Conservation (phyloP, 305 asterid genomes). For the Rubia peregrina region DNA sequence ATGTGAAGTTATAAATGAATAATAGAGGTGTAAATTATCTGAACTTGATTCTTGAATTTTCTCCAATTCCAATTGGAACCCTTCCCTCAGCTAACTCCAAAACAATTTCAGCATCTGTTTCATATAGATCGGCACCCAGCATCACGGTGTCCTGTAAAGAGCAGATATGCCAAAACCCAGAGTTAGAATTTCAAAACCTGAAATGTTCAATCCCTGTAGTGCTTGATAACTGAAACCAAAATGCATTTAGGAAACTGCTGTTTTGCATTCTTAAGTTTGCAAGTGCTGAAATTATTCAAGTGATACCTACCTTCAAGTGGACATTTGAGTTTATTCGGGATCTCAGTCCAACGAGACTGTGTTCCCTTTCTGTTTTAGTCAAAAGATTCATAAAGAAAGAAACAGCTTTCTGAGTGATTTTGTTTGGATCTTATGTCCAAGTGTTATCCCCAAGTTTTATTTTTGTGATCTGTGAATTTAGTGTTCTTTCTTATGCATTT, state of each 20-base stretch:
- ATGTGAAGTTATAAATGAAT: slow-evolving; percentile 10
- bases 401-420: too few species aligned
- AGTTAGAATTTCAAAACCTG: neutral
- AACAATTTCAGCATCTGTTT: slow-evolving; percentile 75
- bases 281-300: neutral
- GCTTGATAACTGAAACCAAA: neutral
- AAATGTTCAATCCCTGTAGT: neutral
- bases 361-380: slow-evolving; percentile 29
- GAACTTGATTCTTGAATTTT: slow-evolving; percentile 84
- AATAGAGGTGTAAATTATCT: slow-evolving; percentile 9
- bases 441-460: too few species aligned
- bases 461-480: too few species aligned
- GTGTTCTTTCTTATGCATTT: too few species aligned
- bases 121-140: slow-evolving; percentile 91
- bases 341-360: slow-evolving; percentile 81
- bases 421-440: too few species aligned
- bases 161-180: neutral
- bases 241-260: neutral
- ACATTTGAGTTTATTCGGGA: slow-evolving; percentile 77
- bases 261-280: neutral
- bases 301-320: slow-evolving; percentile 56
- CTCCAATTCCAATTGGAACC: slow-evolving; percentile 90
- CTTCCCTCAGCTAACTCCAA: slow-evolving; percentile 63
- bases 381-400: too few species aligned
- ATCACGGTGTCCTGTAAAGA: slow-evolving; percentile 75